Evolutionary conservation across 805 yeast genomes (phyloP), one percentile per base, ranked within the genome.

Genomic region (Pichia ethanolica): DNA sequence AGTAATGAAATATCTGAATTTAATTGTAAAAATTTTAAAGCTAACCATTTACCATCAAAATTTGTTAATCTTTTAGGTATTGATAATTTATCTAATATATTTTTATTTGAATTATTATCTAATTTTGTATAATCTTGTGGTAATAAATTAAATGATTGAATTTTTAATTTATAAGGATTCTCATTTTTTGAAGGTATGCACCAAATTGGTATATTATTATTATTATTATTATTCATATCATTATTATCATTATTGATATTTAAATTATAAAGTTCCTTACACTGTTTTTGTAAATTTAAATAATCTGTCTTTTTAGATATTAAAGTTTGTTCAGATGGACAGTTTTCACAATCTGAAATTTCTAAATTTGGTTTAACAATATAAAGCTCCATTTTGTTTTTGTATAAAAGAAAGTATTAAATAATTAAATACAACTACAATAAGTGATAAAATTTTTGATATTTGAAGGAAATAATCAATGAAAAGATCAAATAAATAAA

Each of bases 331-430:
- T 50, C 44, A 5, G 54, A 52, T 1, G 66, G 64, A 35, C 56
- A 53, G 14, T 54, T 47, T 25, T 64, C 58, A 44, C 67, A 63
- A 27, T 56, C 51, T 12, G 62, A 55, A 30, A 65, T 39, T 43
- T 63, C 53, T 10, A 64, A 54, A 38, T 65, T 64, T n/a, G 69
- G 67, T 41, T 61, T 60, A 25, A 64, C 66, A 45, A 65, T 50
- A 41, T 56, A 65, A 13, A 64, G 37, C 38, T 65, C 63, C 67
- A 63, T 62, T 5, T 20, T 41, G n/a, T 34, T 34, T n/a, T 36
- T 36, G 9, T 20, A 36, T 10, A 14, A 25, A 26, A 38, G 32
- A 3, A 13, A 38, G 25, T 5, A 10, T 5, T 13, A n/a, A 7
- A 7, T 5, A 6, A 14, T 3, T 4, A 35, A 35, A 9, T 7